A percentile compares a stretch with the other conserved stretches of the same genome.
Evolutionary conservation across 345 rosid genomes (phyloP).

Genomic region (Leavenworthia alabamica): DNA sequence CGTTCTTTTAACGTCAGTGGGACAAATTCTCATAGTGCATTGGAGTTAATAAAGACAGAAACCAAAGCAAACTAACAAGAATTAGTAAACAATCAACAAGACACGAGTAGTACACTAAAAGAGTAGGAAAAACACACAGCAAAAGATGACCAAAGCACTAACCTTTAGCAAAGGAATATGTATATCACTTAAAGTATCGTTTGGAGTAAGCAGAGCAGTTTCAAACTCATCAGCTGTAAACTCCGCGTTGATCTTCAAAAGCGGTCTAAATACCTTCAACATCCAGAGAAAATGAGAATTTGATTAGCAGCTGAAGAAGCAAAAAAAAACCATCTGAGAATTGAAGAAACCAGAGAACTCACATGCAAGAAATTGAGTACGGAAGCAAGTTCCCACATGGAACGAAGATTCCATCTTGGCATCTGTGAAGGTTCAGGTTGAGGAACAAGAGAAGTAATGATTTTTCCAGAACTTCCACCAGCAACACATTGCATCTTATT

Average conservation of each 20-base stretch:
- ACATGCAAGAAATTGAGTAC: constrained; percentile 96
- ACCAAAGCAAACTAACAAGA: background rate
- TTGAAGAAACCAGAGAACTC: constrained; percentile 30
- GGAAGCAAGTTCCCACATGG: constrained; percentile 98
- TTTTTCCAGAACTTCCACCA: constrained; percentile 42
- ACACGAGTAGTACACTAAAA: constrained; percentile 8
- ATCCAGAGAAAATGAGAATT: background rate
- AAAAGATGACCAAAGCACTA: constrained; percentile 31
- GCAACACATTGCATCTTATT: constrained; percentile 42
- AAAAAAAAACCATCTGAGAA: background rate
- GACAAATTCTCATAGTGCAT: constrained; percentile 1
- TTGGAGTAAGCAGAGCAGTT: constrained; percentile 79
- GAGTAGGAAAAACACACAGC: background rate
- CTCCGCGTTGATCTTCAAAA: constrained; percentile 73
- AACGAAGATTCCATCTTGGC: constrained; percentile 93
- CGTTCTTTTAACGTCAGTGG: constrained; percentile 11
- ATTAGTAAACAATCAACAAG: background rate
- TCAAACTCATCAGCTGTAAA: constrained; percentile 97
- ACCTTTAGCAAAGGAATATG: constrained; percentile 98
- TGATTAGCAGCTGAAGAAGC: background rate
- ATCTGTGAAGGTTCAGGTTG: constrained; percentile 75
- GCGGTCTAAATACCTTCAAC: constrained; percentile 75
- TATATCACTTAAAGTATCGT: constrained; percentile 83
- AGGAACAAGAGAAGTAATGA: constrained; percentile 69
- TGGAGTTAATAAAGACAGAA: background rate